Evolutionary conservation across 2,329 filamentous ascomycete species (phyloP).

Genomic region (Sporothrix phasma): DNA sequence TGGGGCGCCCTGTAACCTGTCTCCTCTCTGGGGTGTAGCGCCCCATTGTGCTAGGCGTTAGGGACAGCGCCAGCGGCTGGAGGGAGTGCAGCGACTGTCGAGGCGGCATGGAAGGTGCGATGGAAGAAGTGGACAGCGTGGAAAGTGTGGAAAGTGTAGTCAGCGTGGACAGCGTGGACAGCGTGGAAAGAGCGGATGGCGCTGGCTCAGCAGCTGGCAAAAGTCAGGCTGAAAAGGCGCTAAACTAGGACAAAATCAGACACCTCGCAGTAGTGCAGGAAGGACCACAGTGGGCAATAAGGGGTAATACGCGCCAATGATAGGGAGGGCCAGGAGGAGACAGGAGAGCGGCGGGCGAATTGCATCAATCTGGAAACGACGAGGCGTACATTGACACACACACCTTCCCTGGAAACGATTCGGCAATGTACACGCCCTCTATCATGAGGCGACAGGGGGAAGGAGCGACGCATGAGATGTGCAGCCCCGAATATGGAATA

Average conservation of each 20-base stretch:
- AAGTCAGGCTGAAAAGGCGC: slow-evolving; percentile 7
- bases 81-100: background rate
- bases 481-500: background rate
- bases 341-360: background rate
- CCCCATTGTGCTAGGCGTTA: background rate
- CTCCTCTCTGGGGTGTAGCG: slow-evolving; percentile 10
- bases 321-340: background rate
- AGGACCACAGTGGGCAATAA: slow-evolving; percentile 1
- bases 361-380: slow-evolving; percentile 1
- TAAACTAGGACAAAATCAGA: slow-evolving; percentile 12
- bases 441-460: slow-evolving; percentile 1
- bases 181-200: background rate
- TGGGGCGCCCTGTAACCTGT: slow-evolving; percentile 14
- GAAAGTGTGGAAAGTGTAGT: background rate
- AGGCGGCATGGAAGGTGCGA: background rate
- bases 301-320: background rate
- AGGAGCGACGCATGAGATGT: slow-evolving; percentile 6
- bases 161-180: background rate
- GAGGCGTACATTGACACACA: background rate
- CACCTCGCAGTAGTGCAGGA: slow-evolving; percentile 2
- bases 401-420: background rate
- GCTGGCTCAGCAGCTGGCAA: background rate
- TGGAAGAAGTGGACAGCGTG: background rate
- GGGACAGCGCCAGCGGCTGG: background rate
- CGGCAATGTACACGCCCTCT: background rate